Conservation (phyloP, 495 filamentous ascomycete species). For the Neurospora intermedia region DNA sequence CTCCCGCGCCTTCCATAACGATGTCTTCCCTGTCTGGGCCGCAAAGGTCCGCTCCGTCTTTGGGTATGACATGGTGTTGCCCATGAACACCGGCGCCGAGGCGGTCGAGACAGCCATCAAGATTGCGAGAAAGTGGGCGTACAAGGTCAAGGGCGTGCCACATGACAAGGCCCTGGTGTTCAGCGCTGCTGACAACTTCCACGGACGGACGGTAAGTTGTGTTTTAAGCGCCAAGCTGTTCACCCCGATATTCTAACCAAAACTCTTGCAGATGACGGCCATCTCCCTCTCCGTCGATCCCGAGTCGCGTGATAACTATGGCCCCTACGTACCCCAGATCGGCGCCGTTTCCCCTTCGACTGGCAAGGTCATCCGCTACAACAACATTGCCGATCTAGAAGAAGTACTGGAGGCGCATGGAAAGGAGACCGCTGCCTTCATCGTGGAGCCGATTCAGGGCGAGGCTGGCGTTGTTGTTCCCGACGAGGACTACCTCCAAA, state of each 20-base stretch:
- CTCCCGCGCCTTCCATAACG: constrained; percentile 95
- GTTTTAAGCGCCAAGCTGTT: neutral
- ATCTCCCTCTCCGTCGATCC: constrained; percentile 92
- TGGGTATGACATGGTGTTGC: constrained; percentile 96
- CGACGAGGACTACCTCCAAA: constrained; percentile 73
- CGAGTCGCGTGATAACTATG: constrained; percentile 93
- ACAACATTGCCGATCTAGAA: constrained; percentile 71
- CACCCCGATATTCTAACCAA: neutral
- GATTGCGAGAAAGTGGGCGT: constrained; percentile 97
- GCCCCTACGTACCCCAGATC: constrained; percentile 83
- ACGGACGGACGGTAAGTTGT: constrained; percentile 75
- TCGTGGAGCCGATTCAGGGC: constrained; percentile 96
- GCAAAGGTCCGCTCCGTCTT: constrained; percentile 79
- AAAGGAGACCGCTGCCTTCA: constrained; percentile 78
- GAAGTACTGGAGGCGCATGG: constrained; percentile 72
- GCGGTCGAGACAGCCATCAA: constrained; percentile 98
- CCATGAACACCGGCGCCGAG: constrained; percentile 98
- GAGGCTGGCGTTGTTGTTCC: constrained; percentile 97
- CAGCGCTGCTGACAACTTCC: constrained; percentile 85
- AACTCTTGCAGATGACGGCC: constrained; percentile 61
- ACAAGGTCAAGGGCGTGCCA: constrained; percentile 88
- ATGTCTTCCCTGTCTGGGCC: constrained; percentile 95
- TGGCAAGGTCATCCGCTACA: constrained; percentile 68
- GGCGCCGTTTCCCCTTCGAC: constrained; percentile 71
- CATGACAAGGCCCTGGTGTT: constrained; percentile 77